These are phyloP conservation scores for Cercospora zeina DNA, from an alignment of 2,329 filamentous ascomycete genomes.

Conservation along the genomic window DNA sequence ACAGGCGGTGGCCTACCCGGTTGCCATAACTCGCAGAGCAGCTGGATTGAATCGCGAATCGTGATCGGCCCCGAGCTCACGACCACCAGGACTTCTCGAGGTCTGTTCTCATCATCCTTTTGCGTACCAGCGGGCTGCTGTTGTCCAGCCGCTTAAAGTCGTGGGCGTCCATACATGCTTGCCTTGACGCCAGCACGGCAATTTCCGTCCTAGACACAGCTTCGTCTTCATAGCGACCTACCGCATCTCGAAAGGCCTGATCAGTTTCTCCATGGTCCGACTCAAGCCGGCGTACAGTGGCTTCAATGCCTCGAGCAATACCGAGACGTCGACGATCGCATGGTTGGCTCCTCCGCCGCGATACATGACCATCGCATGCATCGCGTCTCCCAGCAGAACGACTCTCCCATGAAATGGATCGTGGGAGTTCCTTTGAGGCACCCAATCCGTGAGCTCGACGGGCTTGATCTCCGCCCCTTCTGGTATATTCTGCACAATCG, in stretches of 20 bases:
- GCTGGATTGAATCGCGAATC: too few relatives aligned
- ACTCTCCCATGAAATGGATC: conserved; percentile 34
- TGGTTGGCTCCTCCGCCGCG: conserved; percentile 32
- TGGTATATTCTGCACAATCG: conserved; percentile 23
- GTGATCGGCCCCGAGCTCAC: too few relatives aligned
- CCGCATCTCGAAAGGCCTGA: conserved; percentile 15
- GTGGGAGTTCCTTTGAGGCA: conserved; percentile 5
- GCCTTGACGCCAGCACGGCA: conserved; percentile 29
- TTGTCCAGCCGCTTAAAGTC: conserved; percentile 24
- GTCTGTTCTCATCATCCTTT: conserved; percentile 23
- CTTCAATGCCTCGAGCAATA: conserved; percentile 20
- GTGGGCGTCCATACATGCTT: conserved; percentile 32
- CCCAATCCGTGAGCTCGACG: conserved; percentile 26
- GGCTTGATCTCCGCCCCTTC: conserved; percentile 23
- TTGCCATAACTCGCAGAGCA: too few relatives aligned
- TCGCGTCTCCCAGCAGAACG: conserved; percentile 45
- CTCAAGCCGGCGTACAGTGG: conserved; percentile 7
- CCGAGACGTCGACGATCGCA: conserved; percentile 25
- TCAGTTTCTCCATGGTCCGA: not conserved
- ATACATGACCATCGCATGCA: conserved; percentile 43
- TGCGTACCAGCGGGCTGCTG: conserved; percentile 25
- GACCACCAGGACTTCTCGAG: conserved; percentile 1
- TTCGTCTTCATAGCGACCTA: conserved; percentile 25
- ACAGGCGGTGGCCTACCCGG: too few relatives aligned
- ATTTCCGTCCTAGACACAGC: conserved; percentile 24